Base-by-base conservation (phyloP, 768 basidiomycete genomes). In the Cystofilobasidium capitatum region DNA sequence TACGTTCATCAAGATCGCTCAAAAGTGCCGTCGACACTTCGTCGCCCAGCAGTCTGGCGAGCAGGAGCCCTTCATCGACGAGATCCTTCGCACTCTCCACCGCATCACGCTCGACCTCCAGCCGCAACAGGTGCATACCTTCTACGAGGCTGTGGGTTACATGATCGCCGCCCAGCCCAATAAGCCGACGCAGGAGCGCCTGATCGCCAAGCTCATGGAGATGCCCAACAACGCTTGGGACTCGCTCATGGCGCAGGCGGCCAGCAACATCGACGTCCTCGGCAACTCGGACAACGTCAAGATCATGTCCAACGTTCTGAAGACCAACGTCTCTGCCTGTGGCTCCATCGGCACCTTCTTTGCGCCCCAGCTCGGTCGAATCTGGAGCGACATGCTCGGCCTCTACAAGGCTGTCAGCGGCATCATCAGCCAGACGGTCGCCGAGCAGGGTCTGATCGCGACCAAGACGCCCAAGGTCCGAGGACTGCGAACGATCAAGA, bases 161-260 rank as follows among this genome's bases (percentile, higher is more conserved):
- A 98, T 98, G 96, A 96, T 99, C 73, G 91, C 92, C 26, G 92
- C 94, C 1, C 96, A 98, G 74, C 93, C 94, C 62, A 97, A 99
- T 78, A 96, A 96, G 77, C 87, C 90, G 14, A 89, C 88, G 73
- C 96, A 98, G 76, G 96, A 98, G 78, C 88, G 90, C 72, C 81
- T 99, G 63, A 96, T 99, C 61, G 82, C 86, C 20, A 96, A 92
- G 76, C 77, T 99, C 64, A 99, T 99, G 96, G 91, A 94, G 69
- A 79, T 96, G 71, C 94, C 96, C 0, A 99, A 99, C 75, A 92
- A 88, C 71, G 94, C 94, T 55, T 99, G 96, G 96, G 93, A 97
- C 77, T 88, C 87, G 17, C 80, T 98, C 60, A 99, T 99, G 94
- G 83, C 86, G 35, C 93, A 97, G 79, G 96, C 96, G 2, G 86